A percentile compares a stretch with the other conserved stretches of the same genome.
These are phyloP conservation scores for Dryadomyces quercivorus DNA, from an alignment of 2,329 filamentous ascomycete species.

Conservation along the genomic window DNA sequence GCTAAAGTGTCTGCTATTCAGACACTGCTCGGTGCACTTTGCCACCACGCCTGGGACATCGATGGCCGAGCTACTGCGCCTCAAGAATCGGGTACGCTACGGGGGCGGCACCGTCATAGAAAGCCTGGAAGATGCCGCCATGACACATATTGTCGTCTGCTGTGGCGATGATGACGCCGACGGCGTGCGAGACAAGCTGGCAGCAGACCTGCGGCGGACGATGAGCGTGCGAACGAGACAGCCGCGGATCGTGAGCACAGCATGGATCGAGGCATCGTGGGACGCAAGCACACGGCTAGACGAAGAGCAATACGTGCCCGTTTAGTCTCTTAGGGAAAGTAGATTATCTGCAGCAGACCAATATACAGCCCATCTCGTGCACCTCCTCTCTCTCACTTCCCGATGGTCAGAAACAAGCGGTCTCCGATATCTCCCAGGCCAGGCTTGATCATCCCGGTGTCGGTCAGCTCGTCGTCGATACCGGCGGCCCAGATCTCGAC, in stretches of 20 bases:
- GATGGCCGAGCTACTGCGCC: conserved; percentile 4
- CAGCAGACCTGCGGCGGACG: conserved; percentile 30
- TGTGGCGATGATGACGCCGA: conserved; percentile 20
- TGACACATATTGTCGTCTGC: conserved; percentile 64
- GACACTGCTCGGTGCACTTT: conserved; percentile 30
- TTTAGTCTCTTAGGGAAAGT: conserved; percentile 12
- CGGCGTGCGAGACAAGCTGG: conserved; percentile 17
- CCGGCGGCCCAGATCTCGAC: conserved; percentile 75
- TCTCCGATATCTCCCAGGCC: conserved; percentile 87
- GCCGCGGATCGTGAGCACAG: conserved; percentile 55
- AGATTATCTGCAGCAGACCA: neutral
- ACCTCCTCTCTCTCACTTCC: conserved; percentile 44
- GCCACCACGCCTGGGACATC: conserved; percentile 12
- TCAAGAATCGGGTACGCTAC: conserved; percentile 51
- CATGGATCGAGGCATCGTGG: conserved; percentile 77
- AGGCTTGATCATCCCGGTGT: conserved; percentile 80
- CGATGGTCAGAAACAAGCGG: conserved; percentile 75
- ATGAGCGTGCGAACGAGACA: conserved; percentile 36
- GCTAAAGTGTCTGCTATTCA: conserved; percentile 41
- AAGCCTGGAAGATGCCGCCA: conserved; percentile 32
- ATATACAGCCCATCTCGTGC: neutral
- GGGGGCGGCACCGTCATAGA: conserved; percentile 49
- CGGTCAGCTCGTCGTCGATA: conserved; percentile 61
- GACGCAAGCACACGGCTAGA: conserved; percentile 64
- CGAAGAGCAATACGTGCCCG: conserved; percentile 49